A percentile compares a stretch with the other conserved stretches of the same genome.
Evolutionary conservation across 306 rosid genomes (phyloP).

Genomic region (Fagus sylvatica): DNA sequence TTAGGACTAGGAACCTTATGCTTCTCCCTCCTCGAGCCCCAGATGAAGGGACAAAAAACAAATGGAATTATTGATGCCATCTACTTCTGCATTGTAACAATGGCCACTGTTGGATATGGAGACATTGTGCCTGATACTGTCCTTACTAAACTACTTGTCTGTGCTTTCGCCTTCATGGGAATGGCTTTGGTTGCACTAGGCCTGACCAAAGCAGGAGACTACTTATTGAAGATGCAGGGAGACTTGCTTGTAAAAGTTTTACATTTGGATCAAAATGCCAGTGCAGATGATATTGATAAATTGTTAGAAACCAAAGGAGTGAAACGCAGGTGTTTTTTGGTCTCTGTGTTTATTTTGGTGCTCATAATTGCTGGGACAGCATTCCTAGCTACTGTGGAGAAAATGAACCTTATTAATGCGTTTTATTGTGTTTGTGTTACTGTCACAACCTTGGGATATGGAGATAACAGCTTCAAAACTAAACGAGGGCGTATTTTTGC

Average conservation of each 20-base stretch:
- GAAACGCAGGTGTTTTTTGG: conserved; percentile 40
- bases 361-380: conserved; percentile 37
- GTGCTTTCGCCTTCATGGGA: conserved; percentile 49
- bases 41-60: conserved; percentile 46
- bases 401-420: conserved; percentile 43
- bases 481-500: conserved; percentile 75
- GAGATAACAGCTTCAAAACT: conserved; percentile 88
- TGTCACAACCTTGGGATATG: conserved; percentile 56
- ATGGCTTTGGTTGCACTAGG: conserved; percentile 39
- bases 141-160: conserved; percentile 43
- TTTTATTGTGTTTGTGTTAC: conserved; percentile 59
- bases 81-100: conserved; percentile 52
- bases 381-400: conserved; percentile 37
- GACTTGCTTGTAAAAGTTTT: conserved; percentile 35
- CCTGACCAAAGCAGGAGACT: conserved; percentile 47
- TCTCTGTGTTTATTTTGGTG: conserved; percentile 30
- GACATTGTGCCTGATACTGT: conserved; percentile 44
- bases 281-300: conserved; percentile 1
- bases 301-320: conserved; percentile 10
- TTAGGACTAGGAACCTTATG: conserved; percentile 42
- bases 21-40: conserved; percentile 38
- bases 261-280: conserved; percentile 12
- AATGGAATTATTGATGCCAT: conserved; percentile 44
- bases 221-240: conserved; percentile 50
- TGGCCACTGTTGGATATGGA: conserved; percentile 64